phyloP scores from a whole-genome alignment of 108 stramenopile genomes.

The Mayamaea pseudoterrestris region DNA sequence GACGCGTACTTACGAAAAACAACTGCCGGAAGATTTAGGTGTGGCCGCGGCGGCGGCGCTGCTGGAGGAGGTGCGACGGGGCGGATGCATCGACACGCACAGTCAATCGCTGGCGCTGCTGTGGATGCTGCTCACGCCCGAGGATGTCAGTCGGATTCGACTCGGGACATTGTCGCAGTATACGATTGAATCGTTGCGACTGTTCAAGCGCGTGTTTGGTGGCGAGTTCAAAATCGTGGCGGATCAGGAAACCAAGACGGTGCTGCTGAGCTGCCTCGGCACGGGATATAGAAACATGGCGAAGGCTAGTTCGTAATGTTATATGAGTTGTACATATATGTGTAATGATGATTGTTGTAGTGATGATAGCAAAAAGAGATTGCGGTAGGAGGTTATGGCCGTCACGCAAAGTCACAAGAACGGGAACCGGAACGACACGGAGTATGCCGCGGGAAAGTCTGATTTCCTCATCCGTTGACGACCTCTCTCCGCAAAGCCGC shows the following conservation, averaged over 20 bases:
- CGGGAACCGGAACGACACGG: too few relatives aligned
- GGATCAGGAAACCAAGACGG: conserved; percentile 54
- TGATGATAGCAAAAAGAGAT: too few relatives aligned
- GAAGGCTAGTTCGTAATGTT: conserved; percentile 56
- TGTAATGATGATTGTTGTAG: too few relatives aligned
- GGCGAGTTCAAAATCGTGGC: conserved; percentile 78
- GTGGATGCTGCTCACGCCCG: conserved; percentile 93
- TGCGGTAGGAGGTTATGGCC: too few relatives aligned
- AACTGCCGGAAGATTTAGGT: conserved; percentile 91
- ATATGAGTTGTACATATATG: too few relatives aligned
- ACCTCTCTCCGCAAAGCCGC: too few relatives aligned
- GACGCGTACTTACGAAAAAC: conserved; percentile 34
- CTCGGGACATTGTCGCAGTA: conserved; percentile 67
- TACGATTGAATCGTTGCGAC: conserved; percentile 64
- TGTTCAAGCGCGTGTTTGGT: conserved; percentile 71
- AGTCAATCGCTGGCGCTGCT: conserved; percentile 79
- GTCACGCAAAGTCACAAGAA: too few relatives aligned
- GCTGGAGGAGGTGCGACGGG: conserved; percentile 82
- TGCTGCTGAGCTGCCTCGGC: conserved; percentile 80
- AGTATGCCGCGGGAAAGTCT: too few relatives aligned
- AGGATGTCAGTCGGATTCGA: conserved; percentile 87
- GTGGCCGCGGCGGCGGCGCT: conserved; percentile 67
- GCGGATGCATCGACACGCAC: conserved; percentile 90
- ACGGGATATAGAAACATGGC: conserved; percentile 84
- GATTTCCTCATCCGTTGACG: too few relatives aligned